phyloP scores from a whole-genome alignment of 768 basidiomycete genomes.

The Boletus sp. region DNA sequence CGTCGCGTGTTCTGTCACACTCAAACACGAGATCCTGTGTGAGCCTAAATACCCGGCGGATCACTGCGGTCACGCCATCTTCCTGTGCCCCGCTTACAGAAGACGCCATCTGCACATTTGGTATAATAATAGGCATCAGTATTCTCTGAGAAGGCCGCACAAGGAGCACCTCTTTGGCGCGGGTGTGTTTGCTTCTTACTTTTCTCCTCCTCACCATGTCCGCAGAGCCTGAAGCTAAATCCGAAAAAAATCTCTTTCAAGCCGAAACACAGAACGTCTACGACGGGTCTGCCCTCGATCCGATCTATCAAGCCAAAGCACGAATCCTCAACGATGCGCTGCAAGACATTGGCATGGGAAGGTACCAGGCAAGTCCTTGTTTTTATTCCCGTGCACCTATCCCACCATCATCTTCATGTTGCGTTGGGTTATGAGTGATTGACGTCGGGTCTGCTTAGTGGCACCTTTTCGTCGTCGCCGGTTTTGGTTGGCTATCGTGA shows the following conservation, averaged over 20 bases:
- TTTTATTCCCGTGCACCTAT: not conserved
- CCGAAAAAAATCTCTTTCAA: not conserved
- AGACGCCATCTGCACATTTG: not conserved
- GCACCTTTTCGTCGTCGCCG: conserved; percentile 60
- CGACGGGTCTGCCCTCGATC: conserved; percentile 40
- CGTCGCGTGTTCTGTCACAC: too few species aligned
- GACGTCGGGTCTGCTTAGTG: conserved; percentile 38
- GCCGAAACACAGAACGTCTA: conserved; percentile 24
- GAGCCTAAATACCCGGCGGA: too few species aligned
- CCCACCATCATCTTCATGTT: not conserved
- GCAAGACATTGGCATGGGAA: conserved; percentile 70
- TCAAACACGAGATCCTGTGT: too few species aligned
- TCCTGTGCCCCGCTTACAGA: not conserved
- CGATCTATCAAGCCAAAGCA: conserved; percentile 57
- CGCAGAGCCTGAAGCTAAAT: not conserved
- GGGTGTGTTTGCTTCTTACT: too few species aligned
- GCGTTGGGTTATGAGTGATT: not conserved
- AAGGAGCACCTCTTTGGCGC: not conserved
- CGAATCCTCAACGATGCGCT: conserved; percentile 55
- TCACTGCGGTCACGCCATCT: too few species aligned
- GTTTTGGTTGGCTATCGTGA: conserved; percentile 76
- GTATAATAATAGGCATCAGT: too few species aligned
- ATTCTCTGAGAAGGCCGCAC: not conserved
- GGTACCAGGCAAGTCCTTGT: conserved; percentile 48
- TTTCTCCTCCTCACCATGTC: conserved; percentile 18